Evolutionary conservation across 768 basidiomycete genomes (phyloP), one percentile per base, ranked within the genome.

Genomic region (Naganishia vishniacii): DNA sequence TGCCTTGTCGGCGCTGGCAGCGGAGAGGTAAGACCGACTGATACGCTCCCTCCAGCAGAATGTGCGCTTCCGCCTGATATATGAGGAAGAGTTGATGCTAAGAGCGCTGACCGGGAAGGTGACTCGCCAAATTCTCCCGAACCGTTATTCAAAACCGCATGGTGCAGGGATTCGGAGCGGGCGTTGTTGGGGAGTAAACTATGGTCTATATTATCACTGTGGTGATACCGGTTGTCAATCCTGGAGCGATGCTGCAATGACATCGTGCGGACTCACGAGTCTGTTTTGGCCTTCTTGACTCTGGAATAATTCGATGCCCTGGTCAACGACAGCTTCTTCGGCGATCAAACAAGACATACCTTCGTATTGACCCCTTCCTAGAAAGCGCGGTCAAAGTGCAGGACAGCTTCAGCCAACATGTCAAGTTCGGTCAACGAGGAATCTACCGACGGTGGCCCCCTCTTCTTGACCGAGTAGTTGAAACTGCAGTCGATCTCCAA

Each of bases 401-500:
- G 6, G 25, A 29, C 3, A 18, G 15, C 29, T 51, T 8, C 15
- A 34, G 15, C 2, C n/a, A 18, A 1, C 20, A 23, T 26, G 23
- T 9, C 51, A 6, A 34, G 23, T 7, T 23, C 34, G 1, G 4
- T 15, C 15, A n/a, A 2, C 28, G 16, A 29, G 9, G 9, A 5
- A 13, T 12, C 11, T 29, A 56, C 53, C 40, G 11, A 56, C 61
- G 61, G 61, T 16, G 61, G 61, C n/a, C 61, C 61, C 48, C 61
- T 28, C 46, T 62, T 62, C 23, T 62, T 62, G 1, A 62, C 61
- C 12, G 37, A 37, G 37, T 62, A 62, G 5, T 47, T 34, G 37
- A 62, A 62, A 11, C 5, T 48, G 47, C 61, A 62, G 2, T 26
- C 29, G 9, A 62, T 40, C n/a, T 62, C 47, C 47, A 62, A 23